Conservation (phyloP, 768 basidiomycete genomes). For the Chalciporus piperatus region DNA sequence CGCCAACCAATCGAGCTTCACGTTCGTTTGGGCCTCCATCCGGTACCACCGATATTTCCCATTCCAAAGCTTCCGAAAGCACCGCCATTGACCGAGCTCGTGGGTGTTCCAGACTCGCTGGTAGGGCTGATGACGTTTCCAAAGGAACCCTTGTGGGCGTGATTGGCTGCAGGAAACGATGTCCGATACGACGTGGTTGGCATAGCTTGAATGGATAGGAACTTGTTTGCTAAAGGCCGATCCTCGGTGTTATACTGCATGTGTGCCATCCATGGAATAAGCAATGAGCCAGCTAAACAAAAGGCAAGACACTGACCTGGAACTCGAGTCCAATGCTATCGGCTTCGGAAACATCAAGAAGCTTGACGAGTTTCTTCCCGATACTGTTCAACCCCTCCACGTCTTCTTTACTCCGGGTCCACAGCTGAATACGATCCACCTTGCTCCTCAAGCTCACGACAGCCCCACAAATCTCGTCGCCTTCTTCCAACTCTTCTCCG, state of each 20-base stretch:
- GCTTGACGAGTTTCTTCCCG: conserved; percentile 77
- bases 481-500: conserved; percentile 58
- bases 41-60: conserved; percentile 36
- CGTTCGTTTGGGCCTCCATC: conserved; percentile 24
- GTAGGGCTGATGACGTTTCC: conserved; percentile 21
- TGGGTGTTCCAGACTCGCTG: conserved; percentile 19
- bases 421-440: conserved; percentile 88
- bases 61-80: conserved; percentile 50
- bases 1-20: conserved; percentile 11
- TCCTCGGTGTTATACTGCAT: conserved; percentile 84
- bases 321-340: conserved; percentile 88
- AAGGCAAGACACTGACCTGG: conserved; percentile 53
- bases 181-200: conserved; percentile 67
- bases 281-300: neutral
- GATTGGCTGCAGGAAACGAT: conserved; percentile 43
- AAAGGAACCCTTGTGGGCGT: conserved; percentile 21
- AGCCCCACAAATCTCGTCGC: conserved; percentile 77
- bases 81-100: conserved; percentile 33
- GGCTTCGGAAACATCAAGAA: conserved; percentile 80
- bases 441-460: conserved; percentile 86
- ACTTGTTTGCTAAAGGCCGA: conserved; percentile 76
- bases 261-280: neutral
- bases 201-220: conserved; percentile 72
- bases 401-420: conserved; percentile 85
- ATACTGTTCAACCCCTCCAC: conserved; percentile 82